A percentile compares a stretch with the other conserved stretches of the same genome.
Evolutionary conservation across 1,284 basidiomycete species (phyloP).

Genomic region (Cryptococcus sp.): DNA sequence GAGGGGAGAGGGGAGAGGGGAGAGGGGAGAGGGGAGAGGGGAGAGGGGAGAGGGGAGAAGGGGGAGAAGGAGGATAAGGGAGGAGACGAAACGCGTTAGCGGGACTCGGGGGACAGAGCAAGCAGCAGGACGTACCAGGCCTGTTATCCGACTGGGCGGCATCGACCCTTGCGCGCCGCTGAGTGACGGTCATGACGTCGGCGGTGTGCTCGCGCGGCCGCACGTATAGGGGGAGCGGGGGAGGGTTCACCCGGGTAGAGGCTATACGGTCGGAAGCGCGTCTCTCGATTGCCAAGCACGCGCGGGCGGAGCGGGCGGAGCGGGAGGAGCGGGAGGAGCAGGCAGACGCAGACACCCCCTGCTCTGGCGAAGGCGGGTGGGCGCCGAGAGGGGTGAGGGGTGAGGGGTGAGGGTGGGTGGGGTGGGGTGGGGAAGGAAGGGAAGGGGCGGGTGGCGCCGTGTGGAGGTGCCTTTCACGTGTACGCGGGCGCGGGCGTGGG

Average conservation of each 20-base stretch:
- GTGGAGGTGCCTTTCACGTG: neutral
- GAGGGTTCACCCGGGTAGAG: too few species aligned
- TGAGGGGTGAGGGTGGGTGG: neutral
- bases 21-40: too few species aligned
- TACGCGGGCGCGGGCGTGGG: neutral
- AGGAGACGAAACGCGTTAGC: too few species aligned
- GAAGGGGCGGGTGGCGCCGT: neutral
- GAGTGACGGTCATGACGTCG: constrained; percentile 46
- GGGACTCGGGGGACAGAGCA: neutral
- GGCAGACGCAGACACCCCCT: too few species aligned
- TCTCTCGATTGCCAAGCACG: neutral
- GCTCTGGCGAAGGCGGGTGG: too few species aligned
- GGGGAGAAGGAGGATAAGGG: too few species aligned
- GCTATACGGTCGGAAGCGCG: too few species aligned
- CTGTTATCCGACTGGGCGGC: constrained; percentile 37
- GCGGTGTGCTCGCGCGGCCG: neutral
- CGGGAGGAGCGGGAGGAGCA: too few species aligned
- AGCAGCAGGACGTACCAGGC: constrained; percentile 30
- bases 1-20: too few species aligned
- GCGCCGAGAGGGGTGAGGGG: too few species aligned
- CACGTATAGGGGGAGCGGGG: neutral
- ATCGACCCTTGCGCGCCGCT: constrained; percentile 41
- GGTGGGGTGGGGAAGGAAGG: too few species aligned
- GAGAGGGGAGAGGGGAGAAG: too few species aligned
- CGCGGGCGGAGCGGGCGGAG: neutral